Conservation (phyloP, 169 alveolate species). For the Plasmodium vivax region DNA sequence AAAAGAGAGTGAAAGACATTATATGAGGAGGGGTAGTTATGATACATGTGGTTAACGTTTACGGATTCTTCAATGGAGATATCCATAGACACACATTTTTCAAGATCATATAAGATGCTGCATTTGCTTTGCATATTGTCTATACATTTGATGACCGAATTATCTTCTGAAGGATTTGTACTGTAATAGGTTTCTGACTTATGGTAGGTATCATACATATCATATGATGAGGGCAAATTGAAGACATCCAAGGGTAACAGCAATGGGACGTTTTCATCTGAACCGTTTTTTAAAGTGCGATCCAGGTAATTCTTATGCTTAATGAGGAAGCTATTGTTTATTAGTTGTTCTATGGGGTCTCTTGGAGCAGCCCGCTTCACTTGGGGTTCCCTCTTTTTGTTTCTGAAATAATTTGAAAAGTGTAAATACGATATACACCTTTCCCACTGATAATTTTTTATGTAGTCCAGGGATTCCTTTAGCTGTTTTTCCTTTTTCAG, state of each 20-base stretch:
- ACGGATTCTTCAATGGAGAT: slow-evolving; percentile 60
- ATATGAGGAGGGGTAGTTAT: slow-evolving; percentile 49
- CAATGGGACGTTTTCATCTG: neutral
- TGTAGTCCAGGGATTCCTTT: slow-evolving; percentile 40
- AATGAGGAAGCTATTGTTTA: slow-evolving; percentile 3
- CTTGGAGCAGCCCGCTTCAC: neutral
- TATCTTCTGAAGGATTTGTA: slow-evolving; percentile 38
- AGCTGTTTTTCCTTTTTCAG: slow-evolving; percentile 36
- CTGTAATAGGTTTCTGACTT: slow-evolving; percentile 41
- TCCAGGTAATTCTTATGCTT: neutral
- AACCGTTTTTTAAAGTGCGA: neutral
- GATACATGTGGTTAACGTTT: slow-evolving; percentile 42
- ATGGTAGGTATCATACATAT: slow-evolving; percentile 48
- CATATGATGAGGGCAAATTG: slow-evolving; percentile 65
- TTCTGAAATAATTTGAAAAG: slow-evolving; percentile 11
- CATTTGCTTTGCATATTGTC: slow-evolving; percentile 40
- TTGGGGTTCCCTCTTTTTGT: neutral
- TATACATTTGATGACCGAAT: slow-evolving; percentile 23
- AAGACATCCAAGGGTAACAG: slow-evolving; percentile 40
- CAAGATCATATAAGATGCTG: slow-evolving; percentile 51
- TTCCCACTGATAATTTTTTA: slow-evolving; percentile 58
- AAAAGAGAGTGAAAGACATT: slow-evolving; percentile 39
- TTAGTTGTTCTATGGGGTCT: slow-evolving; percentile 7
- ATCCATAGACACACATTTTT: slow-evolving; percentile 38
- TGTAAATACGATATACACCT: slow-evolving; percentile 51